phyloP scores from a whole-genome alignment of 371 early-diverging fungal species.

The Fennellomyces sp. region DNA sequence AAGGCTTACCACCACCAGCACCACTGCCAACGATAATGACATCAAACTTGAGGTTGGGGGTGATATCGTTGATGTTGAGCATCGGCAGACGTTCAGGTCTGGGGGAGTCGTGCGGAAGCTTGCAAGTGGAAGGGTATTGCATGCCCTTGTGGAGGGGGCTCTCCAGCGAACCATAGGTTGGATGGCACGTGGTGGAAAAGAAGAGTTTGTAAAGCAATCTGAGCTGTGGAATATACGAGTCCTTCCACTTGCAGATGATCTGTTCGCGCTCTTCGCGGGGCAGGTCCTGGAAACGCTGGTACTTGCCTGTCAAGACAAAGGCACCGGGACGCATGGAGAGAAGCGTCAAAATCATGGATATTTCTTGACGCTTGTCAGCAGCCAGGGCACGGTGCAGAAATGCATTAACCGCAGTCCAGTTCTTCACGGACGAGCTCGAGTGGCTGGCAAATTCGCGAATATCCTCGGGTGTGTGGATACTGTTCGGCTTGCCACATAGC shows the following conservation, averaged over 20 bases:
- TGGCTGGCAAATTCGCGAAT: slow-evolving; percentile 9
- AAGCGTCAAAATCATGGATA: slow-evolving; percentile 27
- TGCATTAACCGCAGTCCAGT: slow-evolving; percentile 3
- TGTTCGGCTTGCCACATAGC: neutral
- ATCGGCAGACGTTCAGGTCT: slow-evolving; percentile 26
- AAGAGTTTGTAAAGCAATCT: slow-evolving; percentile 44
- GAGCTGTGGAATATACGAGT: slow-evolving; percentile 51
- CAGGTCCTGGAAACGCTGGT: slow-evolving; percentile 49
- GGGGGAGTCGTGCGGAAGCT: too few relatives aligned
- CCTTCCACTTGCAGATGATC: slow-evolving; percentile 46
- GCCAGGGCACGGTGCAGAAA: slow-evolving; percentile 36
- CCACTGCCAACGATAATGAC: slow-evolving; percentile 79
- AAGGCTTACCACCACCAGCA: slow-evolving; percentile 66
- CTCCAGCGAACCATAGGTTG: slow-evolving; percentile 19
- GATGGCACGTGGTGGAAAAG: slow-evolving; percentile 23
- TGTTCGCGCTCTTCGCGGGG: slow-evolving; percentile 50
- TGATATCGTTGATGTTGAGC: slow-evolving; percentile 17
- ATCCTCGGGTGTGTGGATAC: slow-evolving; percentile 3
- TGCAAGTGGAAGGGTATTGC: slow-evolving; percentile 30
- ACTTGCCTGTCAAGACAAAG: slow-evolving; percentile 57
- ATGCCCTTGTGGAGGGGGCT: slow-evolving; percentile 32
- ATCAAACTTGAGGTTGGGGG: slow-evolving; percentile 52
- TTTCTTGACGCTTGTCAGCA: slow-evolving; percentile 37
- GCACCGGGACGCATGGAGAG: slow-evolving; percentile 53
- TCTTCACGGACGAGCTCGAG: slow-evolving; percentile 13